Base-by-base conservation (phyloP, 1,139 yeast species). In the Yamadazyma aaseri region DNA sequence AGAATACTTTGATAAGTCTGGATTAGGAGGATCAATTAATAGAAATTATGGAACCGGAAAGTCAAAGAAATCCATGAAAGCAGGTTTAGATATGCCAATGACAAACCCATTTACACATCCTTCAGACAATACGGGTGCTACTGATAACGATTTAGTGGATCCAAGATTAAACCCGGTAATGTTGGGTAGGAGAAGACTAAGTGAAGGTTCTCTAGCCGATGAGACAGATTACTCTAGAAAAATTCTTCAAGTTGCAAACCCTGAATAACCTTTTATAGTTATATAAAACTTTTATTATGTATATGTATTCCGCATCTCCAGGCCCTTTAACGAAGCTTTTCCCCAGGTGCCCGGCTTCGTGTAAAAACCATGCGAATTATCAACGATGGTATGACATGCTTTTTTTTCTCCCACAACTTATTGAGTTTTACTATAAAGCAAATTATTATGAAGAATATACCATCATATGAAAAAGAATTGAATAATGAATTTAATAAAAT, bases 121-220 rank as follows among this genome's bases (percentile, higher is more conserved):
- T 3, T 65, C 72, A 3, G 79, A 76, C 44, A 29, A 53, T 53
- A 58, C 44, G 17, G 42, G 35, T 12, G 33, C 37, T 27, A 37
- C 36, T 25, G 37, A 42, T 12, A 40, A 42, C 11, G 65, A 54
- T 17, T 52, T 65, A 34, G 58, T 57, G 4, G 77, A 71, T 56
- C 86, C 82, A 30, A 65, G 86, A 40, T 60, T 80, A 42, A 79
- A 80, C 51, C 85, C 86, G 2, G 68, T 76, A 30, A 76, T 82
- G 80, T 66, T 83, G 58, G 87, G 86, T 17, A 78, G 86, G 55
- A 74, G 87, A 42, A 69, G 94, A 43, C 63, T 83, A 38, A 74
- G 83, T 39, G 89, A 82, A 51, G 90, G 89, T 10, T 75, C 85
- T 16, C 66, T 84, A 42, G 90, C 87, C 10, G 94, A 84, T 54